phyloP scores from a whole-genome alignment of 2,329 filamentous ascomycete species.

The Falciphora oryzae region DNA sequence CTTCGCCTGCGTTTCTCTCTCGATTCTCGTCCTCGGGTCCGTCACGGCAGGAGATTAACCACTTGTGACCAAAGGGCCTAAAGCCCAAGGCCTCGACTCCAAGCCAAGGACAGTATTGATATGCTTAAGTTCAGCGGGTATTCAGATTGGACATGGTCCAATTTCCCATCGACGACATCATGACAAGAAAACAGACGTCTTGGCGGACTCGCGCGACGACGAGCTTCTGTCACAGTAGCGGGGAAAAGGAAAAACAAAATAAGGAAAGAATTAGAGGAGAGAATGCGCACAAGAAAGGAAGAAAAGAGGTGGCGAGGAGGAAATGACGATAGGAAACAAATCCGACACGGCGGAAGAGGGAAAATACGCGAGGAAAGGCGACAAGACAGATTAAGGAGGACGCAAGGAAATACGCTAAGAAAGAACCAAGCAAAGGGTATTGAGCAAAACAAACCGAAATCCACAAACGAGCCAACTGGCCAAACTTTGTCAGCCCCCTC shows the following conservation, averaged over 20 bases:
- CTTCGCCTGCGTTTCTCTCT: no score
- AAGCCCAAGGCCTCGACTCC: neutral
- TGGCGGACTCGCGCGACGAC: no score
- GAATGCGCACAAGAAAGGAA: no score
- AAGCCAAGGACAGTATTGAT: neutral
- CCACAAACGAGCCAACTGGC: neutral
- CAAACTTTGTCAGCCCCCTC: neutral
- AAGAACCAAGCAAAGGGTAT: neutral
- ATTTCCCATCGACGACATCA: neutral
- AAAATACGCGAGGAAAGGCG: no score
- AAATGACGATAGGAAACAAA: neutral
- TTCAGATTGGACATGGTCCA: neutral
- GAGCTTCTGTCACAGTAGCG: neutral
- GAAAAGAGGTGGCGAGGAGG: no score
- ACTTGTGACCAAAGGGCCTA: neutral
- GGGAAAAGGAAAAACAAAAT: neutral
- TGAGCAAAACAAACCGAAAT: neutral
- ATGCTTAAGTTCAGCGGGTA: constrained; percentile 5
- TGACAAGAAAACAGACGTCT: neutral
- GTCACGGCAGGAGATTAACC: no score
- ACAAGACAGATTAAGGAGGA: neutral
- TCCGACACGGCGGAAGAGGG: neutral
- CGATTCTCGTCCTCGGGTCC: neutral
- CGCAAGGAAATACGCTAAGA: neutral
- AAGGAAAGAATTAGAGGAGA: no score